Percentiles rank a stretch among this genome's conserved stretches.
phyloP scores from a whole-genome alignment of 2,329 filamentous ascomycete genomes.

The Triangularia verruculosa region DNA sequence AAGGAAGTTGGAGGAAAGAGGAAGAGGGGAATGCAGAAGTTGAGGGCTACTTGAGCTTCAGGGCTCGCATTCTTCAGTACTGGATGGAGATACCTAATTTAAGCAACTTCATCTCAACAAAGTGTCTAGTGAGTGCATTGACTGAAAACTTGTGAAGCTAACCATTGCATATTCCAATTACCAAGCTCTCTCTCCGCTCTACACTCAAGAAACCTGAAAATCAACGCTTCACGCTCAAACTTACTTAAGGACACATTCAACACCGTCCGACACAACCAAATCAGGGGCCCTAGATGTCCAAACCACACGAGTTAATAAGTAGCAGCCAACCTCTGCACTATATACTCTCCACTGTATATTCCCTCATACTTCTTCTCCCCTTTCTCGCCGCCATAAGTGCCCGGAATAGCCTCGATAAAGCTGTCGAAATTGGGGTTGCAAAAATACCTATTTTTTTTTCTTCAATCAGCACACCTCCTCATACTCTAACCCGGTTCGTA shows the following conservation, averaged over 20 bases:
- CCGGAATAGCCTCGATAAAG: slow-evolving; percentile 76
- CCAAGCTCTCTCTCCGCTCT: not conserved
- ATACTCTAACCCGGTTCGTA: slow-evolving; percentile 18
- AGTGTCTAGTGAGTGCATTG: not conserved
- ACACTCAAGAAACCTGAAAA: not conserved
- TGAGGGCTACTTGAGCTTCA: slow-evolving; percentile 33
- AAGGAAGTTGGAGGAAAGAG: slow-evolving; percentile 87
- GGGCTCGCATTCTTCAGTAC: not conserved
- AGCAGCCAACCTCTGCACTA: slow-evolving; percentile 72
- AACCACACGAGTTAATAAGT: slow-evolving; percentile 54
- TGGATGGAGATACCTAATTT: not conserved
- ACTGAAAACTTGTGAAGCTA: not conserved
- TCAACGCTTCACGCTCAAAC: not conserved
- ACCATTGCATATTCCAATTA: no score
- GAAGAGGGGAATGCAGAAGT: slow-evolving; percentile 59
- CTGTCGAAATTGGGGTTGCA: slow-evolving; percentile 80
- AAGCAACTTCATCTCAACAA: not conserved
- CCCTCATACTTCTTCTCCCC: slow-evolving; percentile 74
- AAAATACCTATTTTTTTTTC: slow-evolving; percentile 61
- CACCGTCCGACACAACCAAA: not conserved
- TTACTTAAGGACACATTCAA: no score
- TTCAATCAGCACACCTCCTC: not conserved
- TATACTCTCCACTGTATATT: slow-evolving; percentile 77
- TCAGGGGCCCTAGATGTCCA: no score
- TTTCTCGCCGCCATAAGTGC: slow-evolving; percentile 60